A percentile compares a stretch with the other conserved stretches of the same genome.
These are phyloP conservation scores for Didymella glomerata DNA, from an alignment of 2,329 filamentous ascomycete genomes.

Conservation along the genomic window DNA sequence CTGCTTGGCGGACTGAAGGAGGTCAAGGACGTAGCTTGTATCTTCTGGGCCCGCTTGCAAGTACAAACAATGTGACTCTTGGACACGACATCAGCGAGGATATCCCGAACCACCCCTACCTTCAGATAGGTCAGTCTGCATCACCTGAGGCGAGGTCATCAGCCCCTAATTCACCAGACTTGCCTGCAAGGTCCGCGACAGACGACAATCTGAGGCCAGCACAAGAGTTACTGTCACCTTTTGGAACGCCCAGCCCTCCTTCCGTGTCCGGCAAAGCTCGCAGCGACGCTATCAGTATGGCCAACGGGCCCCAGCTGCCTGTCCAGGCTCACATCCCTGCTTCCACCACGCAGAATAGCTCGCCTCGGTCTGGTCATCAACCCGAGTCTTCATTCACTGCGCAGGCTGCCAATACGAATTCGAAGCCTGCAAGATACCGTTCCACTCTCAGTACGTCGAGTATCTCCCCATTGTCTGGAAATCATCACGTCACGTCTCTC, in stretches of 20 bases:
- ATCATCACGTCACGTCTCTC: too few relatives aligned
- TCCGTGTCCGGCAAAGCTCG: not conserved
- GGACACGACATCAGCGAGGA: not conserved
- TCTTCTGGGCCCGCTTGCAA: not conserved
- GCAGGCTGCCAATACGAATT: not conserved
- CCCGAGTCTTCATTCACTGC: not conserved
- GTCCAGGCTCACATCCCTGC: not conserved
- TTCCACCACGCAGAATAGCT: not conserved
- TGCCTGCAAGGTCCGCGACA: not conserved
- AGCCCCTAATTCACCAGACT: not conserved
- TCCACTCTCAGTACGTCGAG: not conserved
- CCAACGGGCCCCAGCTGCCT: not conserved
- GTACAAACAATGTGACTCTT: not conserved
- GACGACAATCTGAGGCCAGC: not conserved
- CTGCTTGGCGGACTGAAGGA: not conserved
- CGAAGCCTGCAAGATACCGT: not conserved
- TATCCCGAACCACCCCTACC: not conserved
- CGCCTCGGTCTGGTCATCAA: not conserved
- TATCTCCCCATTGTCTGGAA: not conserved
- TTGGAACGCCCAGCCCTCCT: not conserved
- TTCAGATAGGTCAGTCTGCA: not conserved
- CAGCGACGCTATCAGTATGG: not conserved
- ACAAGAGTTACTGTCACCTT: not conserved
- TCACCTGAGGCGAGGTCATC: not conserved
- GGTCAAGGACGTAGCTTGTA: not conserved